phyloP scores from a whole-genome alignment of 2,329 filamentous ascomycete genomes.

The Geosmithia flava region DNA sequence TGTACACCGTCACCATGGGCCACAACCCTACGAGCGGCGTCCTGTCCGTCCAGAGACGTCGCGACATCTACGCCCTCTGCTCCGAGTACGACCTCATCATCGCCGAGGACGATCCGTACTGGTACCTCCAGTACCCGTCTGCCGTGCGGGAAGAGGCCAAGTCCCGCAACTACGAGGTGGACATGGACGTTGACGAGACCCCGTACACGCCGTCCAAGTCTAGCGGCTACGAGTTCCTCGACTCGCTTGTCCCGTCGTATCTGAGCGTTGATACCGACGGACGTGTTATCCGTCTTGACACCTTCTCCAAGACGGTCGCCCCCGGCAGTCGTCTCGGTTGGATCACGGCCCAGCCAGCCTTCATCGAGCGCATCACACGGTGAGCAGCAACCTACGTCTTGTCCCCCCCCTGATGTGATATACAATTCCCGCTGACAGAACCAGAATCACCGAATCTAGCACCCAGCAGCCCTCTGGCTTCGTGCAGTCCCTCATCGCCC shows the following conservation, averaged over 20 bases:
- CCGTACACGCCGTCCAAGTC: constrained; percentile 20
- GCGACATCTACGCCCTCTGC: constrained; percentile 69
- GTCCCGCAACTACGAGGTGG: constrained; percentile 19
- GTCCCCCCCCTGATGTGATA: no score
- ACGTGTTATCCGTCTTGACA: constrained; percentile 79
- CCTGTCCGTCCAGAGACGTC: constrained; percentile 59
- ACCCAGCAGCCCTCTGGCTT: constrained; percentile 86
- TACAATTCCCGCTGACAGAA: no score
- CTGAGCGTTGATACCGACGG: constrained; percentile 73
- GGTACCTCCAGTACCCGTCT: constrained; percentile 83
- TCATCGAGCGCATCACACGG: constrained; percentile 57
- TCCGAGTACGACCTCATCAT: constrained; percentile 82
- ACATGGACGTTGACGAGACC: constrained; percentile 3
- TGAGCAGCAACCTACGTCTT: constrained; percentile 5
- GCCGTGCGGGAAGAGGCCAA: constrained; percentile 41
- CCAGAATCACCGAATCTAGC: constrained; percentile 59
- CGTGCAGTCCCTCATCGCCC: constrained; percentile 70
- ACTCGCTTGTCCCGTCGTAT: constrained; percentile 74
- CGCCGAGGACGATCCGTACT: constrained; percentile 90
- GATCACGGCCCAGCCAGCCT: constrained; percentile 71
- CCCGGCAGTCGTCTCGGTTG: constrained; percentile 84
- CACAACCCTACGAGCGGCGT: constrained; percentile 80
- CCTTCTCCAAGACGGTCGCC: constrained; percentile 86
- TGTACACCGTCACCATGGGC: constrained; percentile 78
- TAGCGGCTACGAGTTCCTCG: constrained; percentile 65